phyloP scores from a whole-genome alignment of 2,329 filamentous ascomycete genomes.

The Aphanoascus verrucosus region DNA sequence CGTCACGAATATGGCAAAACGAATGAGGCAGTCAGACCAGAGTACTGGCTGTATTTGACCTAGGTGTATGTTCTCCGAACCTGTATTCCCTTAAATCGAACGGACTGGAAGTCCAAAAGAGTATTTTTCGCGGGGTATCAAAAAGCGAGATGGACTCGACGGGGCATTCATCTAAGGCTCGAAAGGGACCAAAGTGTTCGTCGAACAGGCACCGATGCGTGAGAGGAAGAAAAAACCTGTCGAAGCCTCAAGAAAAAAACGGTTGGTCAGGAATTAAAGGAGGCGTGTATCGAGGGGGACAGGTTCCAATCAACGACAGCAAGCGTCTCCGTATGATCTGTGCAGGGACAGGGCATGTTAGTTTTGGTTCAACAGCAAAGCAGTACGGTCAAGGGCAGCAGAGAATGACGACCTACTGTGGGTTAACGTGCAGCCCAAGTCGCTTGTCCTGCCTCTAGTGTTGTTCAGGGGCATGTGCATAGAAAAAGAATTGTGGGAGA shows the following conservation, averaged over 20 bases:
- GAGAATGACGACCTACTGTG: neutral
- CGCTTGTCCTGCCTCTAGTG: neutral
- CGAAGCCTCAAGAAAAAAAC: neutral
- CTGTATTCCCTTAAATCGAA: neutral
- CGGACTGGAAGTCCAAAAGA: neutral
- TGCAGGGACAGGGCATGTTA: slow-evolving; percentile 9
- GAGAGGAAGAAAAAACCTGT: neutral
- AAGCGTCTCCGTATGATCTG: slow-evolving; percentile 1
- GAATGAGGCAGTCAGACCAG: neutral
- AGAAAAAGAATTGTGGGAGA: neutral
- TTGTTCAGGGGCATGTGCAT: slow-evolving; percentile 1
- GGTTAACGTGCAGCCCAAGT: slow-evolving; percentile 1
- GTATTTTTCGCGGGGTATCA: neutral
- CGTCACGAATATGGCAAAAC: neutral
- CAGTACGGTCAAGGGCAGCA: neutral
- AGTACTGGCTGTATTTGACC: no score
- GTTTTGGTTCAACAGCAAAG: neutral
- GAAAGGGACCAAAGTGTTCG: slow-evolving; percentile 39
- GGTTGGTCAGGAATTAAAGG: slow-evolving; percentile 8
- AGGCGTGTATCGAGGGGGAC: neutral
- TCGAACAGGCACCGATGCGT: slow-evolving; percentile 7
- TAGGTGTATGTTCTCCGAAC: neutral
- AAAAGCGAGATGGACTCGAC: neutral
- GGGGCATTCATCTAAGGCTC: neutral
- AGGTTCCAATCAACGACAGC: slow-evolving; percentile 3